These are phyloP conservation scores for Calonectria hawksworthii DNA, from an alignment of 2,329 filamentous ascomycete genomes.

Conservation along the genomic window DNA sequence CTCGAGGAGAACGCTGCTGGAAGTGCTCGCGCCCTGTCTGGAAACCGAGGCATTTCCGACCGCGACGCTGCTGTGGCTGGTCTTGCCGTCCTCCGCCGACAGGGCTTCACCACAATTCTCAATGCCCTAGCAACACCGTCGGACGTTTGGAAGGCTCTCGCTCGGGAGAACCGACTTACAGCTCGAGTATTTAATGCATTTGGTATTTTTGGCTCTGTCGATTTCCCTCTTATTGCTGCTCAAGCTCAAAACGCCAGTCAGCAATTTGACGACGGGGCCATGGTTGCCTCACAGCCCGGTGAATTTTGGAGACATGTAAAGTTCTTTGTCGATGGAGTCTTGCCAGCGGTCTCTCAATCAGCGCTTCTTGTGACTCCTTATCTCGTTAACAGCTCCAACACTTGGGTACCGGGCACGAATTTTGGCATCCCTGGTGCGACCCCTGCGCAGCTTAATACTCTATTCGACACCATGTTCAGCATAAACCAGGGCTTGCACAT, in stretches of 20 bases:
- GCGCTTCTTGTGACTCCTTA: background rate
- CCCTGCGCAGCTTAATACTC: background rate
- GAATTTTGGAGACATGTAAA: background rate
- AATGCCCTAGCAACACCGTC: background rate
- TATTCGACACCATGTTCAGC: background rate
- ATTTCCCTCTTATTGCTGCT: background rate
- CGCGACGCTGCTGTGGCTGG: background rate
- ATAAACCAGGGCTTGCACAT: background rate
- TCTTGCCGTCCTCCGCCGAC: background rate
- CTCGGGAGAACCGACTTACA: background rate
- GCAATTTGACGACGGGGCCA: background rate
- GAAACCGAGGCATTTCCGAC: background rate
- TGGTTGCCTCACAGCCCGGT: background rate
- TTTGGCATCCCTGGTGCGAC: background rate
- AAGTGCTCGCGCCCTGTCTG: background rate
- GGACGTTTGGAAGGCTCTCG: background rate
- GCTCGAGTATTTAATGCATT: background rate
- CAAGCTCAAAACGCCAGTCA: background rate
- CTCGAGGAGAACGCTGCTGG: background rate
- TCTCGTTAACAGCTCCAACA: background rate
- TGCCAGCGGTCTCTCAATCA: background rate
- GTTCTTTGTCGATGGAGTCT: background rate
- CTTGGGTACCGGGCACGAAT: background rate
- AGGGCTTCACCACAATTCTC: background rate
- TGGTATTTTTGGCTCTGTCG: background rate